These are phyloP conservation scores for Fusarium miscanthi DNA, from an alignment of 2,329 filamentous ascomycete genomes.

Conservation along the genomic window DNA sequence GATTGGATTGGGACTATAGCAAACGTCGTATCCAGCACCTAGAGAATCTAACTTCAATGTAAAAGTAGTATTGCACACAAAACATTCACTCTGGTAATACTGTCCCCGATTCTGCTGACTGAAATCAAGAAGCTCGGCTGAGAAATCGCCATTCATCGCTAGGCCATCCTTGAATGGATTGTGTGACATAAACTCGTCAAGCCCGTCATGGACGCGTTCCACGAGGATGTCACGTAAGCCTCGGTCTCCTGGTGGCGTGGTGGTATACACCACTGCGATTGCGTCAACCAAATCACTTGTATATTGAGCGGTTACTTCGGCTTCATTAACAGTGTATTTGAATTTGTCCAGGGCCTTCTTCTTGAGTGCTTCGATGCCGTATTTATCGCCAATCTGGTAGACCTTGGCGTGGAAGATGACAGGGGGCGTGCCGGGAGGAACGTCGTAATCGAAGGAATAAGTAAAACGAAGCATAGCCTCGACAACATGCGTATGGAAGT, in stretches of 20 bases:
- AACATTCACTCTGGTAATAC: background rate
- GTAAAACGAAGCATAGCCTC: background rate
- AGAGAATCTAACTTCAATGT: background rate
- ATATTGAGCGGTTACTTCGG: background rate
- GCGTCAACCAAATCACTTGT: background rate
- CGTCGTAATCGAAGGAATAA: background rate
- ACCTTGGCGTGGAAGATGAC: background rate
- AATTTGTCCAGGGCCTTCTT: background rate
- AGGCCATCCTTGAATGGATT: background rate
- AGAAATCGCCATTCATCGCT: background rate
- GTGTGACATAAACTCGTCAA: background rate
- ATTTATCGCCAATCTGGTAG: background rate
- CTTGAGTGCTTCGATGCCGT: background rate
- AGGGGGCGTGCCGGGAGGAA: fast-evolving
- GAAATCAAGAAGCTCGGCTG: background rate
- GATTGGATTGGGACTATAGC: too few species aligned
- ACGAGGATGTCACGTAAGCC: background rate
- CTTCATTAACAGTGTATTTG: fast-evolving
- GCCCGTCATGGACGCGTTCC: too few species aligned
- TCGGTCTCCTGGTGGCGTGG: background rate
- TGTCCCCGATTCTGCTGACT: background rate
- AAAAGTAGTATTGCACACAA: background rate
- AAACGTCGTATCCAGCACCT: too few species aligned
- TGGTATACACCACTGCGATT: background rate
- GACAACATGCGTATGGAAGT: background rate